Percentiles rank a stretch among this genome's conserved stretches.
These are phyloP conservation scores for Apiospora koreana DNA, from an alignment of 2,329 filamentous ascomycete species.

Conservation along the genomic window DNA sequence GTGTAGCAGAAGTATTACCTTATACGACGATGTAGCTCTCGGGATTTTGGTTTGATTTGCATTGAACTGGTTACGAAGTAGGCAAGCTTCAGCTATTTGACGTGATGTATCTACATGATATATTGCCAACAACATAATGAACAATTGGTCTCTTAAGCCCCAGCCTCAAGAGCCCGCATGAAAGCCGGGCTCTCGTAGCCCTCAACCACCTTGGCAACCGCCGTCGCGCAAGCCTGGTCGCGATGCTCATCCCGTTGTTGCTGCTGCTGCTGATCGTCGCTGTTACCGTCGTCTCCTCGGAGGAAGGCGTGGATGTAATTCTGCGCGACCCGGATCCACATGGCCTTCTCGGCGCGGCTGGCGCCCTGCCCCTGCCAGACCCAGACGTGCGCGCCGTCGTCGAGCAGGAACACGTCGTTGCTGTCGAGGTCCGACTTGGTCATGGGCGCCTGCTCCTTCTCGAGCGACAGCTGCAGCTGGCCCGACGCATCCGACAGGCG, in stretches of 20 bases:
- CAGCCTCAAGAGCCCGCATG: conserved; percentile 41
- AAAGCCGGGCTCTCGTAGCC: conserved; percentile 58
- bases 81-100: too few species aligned
- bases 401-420: conserved; percentile 64
- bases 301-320: conserved; percentile 50
- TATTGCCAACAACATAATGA: conserved; percentile 4
- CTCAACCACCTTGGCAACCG: conserved; percentile 58
- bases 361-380: conserved; percentile 65
- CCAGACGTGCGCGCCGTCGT: conserved; percentile 60
- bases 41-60: neutral
- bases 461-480: conserved; percentile 54
- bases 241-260: conserved; percentile 17
- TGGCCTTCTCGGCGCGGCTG: conserved; percentile 58
- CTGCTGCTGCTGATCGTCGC: neutral
- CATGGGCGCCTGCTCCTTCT: conserved; percentile 57
- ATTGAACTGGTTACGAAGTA: too few species aligned
- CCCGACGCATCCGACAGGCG: conserved; percentile 64
- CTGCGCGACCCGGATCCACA: conserved; percentile 63
- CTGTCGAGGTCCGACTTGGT: conserved; percentile 52
- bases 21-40: neutral
- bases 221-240: conserved; percentile 43
- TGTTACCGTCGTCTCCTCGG: conserved; percentile 21
- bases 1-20: neutral
- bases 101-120: neutral
- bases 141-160: neutral